Percentiles rank a stretch among this genome's conserved stretches.
Evolutionary conservation across 306 rosid species (phyloP).

Genomic region (Inga oerstediana): DNA sequence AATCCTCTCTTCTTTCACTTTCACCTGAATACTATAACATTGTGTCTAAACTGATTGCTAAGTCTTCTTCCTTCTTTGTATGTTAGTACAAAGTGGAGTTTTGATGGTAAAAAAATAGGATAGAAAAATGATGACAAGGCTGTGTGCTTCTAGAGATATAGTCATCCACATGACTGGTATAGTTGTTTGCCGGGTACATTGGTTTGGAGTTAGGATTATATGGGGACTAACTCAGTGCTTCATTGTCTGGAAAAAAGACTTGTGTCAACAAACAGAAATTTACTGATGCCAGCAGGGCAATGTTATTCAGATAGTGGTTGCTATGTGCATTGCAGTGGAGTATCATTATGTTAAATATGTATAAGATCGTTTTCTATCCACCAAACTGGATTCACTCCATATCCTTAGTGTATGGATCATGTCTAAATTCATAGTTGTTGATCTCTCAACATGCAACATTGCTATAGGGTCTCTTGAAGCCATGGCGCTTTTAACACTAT

Average conservation of each 20-base stretch:
- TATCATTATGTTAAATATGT: background rate
- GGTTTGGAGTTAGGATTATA: background rate
- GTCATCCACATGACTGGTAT: background rate
- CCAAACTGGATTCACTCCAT: background rate
- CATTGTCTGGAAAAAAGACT: background rate
- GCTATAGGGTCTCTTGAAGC: background rate
- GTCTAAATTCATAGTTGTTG: background rate
- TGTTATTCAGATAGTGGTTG: background rate
- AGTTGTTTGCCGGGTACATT: background rate
- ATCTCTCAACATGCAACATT: background rate
- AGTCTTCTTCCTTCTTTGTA: slow-evolving; percentile 6
- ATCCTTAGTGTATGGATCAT: background rate
- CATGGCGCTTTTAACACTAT: background rate
- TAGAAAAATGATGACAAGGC: background rate
- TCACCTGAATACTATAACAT: too few relatives aligned
- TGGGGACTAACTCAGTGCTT: background rate
- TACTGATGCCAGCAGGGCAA: background rate
- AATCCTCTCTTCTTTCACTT: too few relatives aligned
- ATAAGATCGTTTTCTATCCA: background rate
- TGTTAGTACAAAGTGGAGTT: slow-evolving; percentile 20
- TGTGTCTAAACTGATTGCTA: background rate
- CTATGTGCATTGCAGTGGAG: background rate
- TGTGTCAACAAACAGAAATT: too few relatives aligned
- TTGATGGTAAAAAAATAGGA: slow-evolving; percentile 14
- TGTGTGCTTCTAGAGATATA: background rate